Conservation (phyloP, 495 filamentous ascomycete species). For the Neurospora hispaniola region DNA sequence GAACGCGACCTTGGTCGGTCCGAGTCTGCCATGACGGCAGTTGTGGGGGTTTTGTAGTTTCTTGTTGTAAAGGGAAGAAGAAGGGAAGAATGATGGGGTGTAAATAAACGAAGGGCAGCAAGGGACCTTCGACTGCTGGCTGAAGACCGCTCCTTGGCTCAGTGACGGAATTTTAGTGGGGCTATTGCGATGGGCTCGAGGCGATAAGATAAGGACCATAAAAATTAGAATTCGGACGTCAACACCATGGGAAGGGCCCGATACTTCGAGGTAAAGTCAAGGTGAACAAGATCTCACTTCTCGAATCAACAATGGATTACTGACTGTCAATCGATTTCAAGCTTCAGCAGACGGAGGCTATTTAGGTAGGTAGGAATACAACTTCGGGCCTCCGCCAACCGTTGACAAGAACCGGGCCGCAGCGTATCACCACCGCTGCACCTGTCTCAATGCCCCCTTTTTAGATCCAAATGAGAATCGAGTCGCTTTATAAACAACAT, state of each 20-base stretch:
- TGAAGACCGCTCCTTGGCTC: not conserved
- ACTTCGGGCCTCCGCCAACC: not conserved
- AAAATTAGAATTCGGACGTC: not conserved
- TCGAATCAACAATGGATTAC: not conserved
- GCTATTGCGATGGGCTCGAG: not conserved
- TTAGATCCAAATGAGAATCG: conserved; percentile 10
- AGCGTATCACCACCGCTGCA: not conserved
- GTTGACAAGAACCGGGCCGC: not conserved
- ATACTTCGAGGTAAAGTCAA: not conserved
- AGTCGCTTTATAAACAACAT: conserved; percentile 11
- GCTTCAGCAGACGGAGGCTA: not conserved
- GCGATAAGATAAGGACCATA: not conserved
- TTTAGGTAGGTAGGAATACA: not conserved
- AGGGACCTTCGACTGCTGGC: not conserved
- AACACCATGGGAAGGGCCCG: not conserved
- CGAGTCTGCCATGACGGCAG: conserved; percentile 20
- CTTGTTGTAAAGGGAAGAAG: not conserved
- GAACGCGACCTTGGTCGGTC: conserved; percentile 27
- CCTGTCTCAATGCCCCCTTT: conserved; percentile 7
- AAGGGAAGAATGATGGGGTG: not conserved
- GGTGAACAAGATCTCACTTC: not conserved
- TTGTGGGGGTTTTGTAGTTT: not conserved
- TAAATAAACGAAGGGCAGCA: not conserved
- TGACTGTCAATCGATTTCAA: not conserved
- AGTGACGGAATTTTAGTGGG: conserved; percentile 16